Conservation (phyloP, 208 protist species). For the Crithidia thermophila region DNA sequence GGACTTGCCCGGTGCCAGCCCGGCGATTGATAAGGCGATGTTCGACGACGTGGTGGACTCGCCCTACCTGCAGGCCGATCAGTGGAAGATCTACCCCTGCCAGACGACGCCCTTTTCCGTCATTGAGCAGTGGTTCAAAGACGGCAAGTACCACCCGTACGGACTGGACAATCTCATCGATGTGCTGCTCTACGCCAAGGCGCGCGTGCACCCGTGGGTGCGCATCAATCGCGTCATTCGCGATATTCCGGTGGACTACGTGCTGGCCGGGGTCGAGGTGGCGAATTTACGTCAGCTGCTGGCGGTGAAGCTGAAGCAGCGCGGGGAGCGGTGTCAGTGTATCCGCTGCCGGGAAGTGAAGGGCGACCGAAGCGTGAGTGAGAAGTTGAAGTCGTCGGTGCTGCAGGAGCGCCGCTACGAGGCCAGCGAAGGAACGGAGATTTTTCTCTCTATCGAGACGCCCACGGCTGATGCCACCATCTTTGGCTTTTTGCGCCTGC, state of each 20-base stretch:
- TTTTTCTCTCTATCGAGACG: conserved; percentile 83
- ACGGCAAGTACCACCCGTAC: conserved; percentile 95
- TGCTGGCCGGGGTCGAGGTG: conserved; percentile 96
- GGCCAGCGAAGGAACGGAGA: conserved; percentile 72
- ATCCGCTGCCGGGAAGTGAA: conserved; percentile 95
- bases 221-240: conserved; percentile 98
- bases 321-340: conserved; percentile 93
- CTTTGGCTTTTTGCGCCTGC: conserved; percentile 84
- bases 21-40: conserved; percentile 94
- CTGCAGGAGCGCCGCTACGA: conserved; percentile 65
- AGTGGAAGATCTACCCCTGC: conserved; percentile 99
- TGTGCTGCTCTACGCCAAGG: conserved; percentile 95
- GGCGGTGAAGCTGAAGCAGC: conserved; percentile 85
- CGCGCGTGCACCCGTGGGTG: conserved; percentile 98
- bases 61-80: conserved; percentile 96
- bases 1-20: conserved; percentile 96
- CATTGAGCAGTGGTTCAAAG: conserved; percentile 97
- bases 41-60: conserved; percentile 97
- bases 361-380: conserved; percentile 49
- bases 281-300: conserved; percentile 98
- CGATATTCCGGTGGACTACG: conserved; percentile 99
- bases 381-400: conserved; percentile 49
- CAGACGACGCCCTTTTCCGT: conserved; percentile 99
- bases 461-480: conserved; percentile 58
- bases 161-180: conserved; percentile 91